Conservation (phyloP, 2,329 filamentous ascomycete genomes). For the Neonectria magnoliae region DNA sequence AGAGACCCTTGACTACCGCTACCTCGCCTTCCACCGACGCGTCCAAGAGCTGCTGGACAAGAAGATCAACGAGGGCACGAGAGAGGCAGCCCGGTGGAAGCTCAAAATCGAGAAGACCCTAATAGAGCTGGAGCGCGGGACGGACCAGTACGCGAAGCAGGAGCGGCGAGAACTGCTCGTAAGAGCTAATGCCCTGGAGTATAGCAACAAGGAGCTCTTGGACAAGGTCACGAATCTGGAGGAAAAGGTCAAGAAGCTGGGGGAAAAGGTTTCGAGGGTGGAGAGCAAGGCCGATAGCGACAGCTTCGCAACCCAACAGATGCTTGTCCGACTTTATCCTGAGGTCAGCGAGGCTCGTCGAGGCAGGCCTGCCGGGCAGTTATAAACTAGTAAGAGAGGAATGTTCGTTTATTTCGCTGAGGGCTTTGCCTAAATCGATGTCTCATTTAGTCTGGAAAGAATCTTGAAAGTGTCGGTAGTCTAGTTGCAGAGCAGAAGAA, state of each 20-base stretch:
- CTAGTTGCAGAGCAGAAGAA: neutral
- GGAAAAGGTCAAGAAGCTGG: neutral
- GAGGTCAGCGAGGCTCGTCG: neutral
- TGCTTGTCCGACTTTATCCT: neutral
- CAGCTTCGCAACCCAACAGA: no score
- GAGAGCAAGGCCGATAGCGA: no score
- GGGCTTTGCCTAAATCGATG: no score
- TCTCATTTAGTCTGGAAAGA: no score
- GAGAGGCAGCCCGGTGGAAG: slow-evolving; percentile 5
- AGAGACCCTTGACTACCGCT: neutral
- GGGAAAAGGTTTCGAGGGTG: neutral
- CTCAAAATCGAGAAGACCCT: neutral
- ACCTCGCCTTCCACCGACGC: slow-evolving; percentile 1
- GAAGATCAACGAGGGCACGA: neutral
- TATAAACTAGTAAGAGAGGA: neutral
- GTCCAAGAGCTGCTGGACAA: neutral
- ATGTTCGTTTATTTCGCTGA: no score
- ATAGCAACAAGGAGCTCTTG: neutral
- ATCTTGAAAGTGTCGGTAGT: no score
- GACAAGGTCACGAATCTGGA: neutral
- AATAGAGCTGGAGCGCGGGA: neutral
- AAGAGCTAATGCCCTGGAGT: neutral
- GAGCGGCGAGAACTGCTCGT: neutral
- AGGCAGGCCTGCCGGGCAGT: no score
- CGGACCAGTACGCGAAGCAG: neutral